Conservation (phyloP, 345 rosid species). For the Cardamine occulta region DNA sequence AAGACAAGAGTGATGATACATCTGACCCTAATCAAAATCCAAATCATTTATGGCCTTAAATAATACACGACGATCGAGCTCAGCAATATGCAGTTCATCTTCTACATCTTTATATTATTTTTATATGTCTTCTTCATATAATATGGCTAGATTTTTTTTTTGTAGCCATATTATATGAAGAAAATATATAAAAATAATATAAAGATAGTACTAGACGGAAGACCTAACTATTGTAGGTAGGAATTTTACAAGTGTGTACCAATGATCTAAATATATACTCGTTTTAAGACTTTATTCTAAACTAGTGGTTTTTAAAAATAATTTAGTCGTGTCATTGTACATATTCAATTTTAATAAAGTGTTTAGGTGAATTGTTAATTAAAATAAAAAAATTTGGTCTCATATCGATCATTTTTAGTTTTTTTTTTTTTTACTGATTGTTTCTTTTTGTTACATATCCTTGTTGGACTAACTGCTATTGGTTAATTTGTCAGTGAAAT, state of each 20-base stretch:
- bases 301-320: not conserved
- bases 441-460: not conserved
- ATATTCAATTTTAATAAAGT: too few species aligned
- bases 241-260: not conserved
- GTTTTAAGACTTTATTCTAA: too few species aligned
- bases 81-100: slow-evolving; percentile 16
- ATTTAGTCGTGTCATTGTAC: too few species aligned
- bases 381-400: not conserved
- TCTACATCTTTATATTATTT: not conserved
- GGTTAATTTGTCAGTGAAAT: not conserved
- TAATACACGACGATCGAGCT: slow-evolving; percentile 5
- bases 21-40: not conserved
- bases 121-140: not conserved
- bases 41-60: slow-evolving; percentile 8
- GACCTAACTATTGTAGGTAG: not conserved
- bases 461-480: not conserved
- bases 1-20: slow-evolving; percentile 6
- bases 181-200: too few species aligned
- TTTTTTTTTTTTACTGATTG: not conserved
- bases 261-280: too few species aligned
- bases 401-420: not conserved
- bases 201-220: not conserved
- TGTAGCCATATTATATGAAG: too few species aligned
- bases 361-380: not conserved
- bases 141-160: too few species aligned